Percentiles rank a stretch among this genome's conserved stretches.
These are phyloP conservation scores for Friedmanniomyces simplex DNA, from an alignment of 495 filamentous ascomycete genomes.

Conservation along the genomic window DNA sequence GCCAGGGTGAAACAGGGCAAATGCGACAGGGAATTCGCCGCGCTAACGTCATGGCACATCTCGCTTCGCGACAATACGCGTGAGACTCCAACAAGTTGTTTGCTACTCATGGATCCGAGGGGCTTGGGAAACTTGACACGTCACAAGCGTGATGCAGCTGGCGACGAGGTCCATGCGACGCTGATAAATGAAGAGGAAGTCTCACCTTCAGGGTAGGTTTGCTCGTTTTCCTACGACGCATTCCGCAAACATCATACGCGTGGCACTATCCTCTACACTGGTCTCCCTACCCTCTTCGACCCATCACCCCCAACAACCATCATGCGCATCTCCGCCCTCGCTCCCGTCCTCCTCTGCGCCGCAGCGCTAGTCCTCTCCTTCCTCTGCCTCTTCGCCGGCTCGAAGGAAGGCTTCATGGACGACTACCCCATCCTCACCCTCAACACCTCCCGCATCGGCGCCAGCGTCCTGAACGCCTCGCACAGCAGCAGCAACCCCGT, in stretches of 20 bases:
- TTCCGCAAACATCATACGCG: neutral
- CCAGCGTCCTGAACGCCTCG: constrained; percentile 35
- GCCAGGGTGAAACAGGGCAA: neutral
- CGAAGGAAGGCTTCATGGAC: constrained; percentile 48
- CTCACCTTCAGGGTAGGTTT: neutral
- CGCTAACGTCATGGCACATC: neutral
- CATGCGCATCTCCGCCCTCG: constrained; percentile 32
- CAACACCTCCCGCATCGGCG: constrained; percentile 53
- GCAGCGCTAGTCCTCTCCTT: constrained; percentile 57
- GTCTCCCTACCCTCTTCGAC: neutral
- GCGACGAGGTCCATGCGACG: neutral
- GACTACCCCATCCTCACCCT: constrained; percentile 55
- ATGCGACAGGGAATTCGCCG: neutral
- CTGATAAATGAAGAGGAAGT: neutral
- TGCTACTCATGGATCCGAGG: neutral
- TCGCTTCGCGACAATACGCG: neutral
- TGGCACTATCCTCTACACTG: neutral
- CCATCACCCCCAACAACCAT: neutral
- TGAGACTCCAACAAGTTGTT: too few relatives aligned
- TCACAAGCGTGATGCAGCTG: neutral
- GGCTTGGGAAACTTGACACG: neutral
- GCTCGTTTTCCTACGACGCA: neutral
- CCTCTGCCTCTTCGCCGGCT: constrained; percentile 62
- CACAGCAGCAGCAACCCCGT: constrained; percentile 15
- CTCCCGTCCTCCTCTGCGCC: constrained; percentile 40